These are phyloP conservation scores for Aegilops longissima DNA, from an alignment of 176 grass and related monocot species.

Conservation along the genomic window DNA sequence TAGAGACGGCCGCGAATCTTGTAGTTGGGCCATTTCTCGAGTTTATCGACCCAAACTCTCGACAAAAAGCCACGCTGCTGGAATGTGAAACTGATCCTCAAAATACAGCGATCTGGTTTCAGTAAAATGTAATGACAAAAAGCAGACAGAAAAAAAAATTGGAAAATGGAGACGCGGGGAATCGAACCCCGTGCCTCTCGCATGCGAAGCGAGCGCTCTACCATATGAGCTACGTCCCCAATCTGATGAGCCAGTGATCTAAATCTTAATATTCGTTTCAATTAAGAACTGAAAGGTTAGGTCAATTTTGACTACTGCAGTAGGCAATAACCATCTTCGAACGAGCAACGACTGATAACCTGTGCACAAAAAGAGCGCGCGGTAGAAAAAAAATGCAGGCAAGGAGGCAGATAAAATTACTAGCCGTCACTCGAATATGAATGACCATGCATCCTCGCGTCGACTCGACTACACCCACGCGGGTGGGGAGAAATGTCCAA, in stretches of 20 bases:
- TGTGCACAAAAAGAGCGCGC: background rate
- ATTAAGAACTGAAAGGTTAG: background rate
- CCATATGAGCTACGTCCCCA: conserved; percentile 99
- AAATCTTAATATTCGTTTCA: too few relatives aligned
- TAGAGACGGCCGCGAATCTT: background rate
- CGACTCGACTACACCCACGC: background rate
- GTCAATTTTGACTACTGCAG: too few relatives aligned
- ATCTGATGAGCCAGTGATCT: rapidly evolving
- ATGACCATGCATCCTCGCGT: too few relatives aligned
- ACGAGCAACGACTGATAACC: background rate
- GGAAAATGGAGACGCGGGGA: conserved; percentile 58
- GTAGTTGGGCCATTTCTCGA: background rate
- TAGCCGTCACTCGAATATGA: too few relatives aligned
- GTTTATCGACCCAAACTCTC: background rate
- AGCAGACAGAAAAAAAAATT: rapidly evolving
- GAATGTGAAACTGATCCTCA: background rate
- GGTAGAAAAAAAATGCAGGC: background rate
- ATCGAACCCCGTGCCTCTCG: conserved; percentile 98
- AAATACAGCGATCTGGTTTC: background rate
- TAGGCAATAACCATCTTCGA: background rate
- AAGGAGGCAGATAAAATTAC: background rate
- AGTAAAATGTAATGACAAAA: background rate
- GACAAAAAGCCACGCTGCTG: too few relatives aligned
- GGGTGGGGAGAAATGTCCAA: too few relatives aligned
- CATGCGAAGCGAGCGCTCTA: conserved; percentile 99